Conservation (phyloP, 768 basidiomycete genomes). For the Mycena galopus region DNA sequence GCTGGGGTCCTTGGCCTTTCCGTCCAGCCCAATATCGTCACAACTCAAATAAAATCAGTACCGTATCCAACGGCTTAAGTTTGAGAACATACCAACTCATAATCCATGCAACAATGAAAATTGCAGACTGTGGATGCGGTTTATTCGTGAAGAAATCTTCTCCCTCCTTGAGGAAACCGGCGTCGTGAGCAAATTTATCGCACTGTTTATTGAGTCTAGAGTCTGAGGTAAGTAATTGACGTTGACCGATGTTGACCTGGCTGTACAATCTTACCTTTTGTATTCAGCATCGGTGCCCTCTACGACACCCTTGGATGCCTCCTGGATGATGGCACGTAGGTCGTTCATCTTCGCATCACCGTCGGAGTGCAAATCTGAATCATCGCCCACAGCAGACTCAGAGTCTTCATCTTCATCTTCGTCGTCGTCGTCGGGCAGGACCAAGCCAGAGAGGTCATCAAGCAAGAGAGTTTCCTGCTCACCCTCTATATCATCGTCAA, state of each 20-base stretch:
- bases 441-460: too few species aligned
- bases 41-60: constrained; percentile 37
- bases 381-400: constrained; percentile 7
- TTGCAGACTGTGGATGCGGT: constrained; percentile 35
- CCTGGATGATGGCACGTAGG: constrained; percentile 31
- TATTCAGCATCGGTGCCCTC: too few species aligned
- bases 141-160: constrained; percentile 35
- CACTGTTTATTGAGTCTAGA: constrained; percentile 40
- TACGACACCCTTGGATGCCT: too few species aligned
- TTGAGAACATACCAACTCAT: constrained; percentile 35
- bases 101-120: constrained; percentile 46
- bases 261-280: not conserved
- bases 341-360: constrained; percentile 15
- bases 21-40: constrained; percentile 44
- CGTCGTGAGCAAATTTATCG: not conserved
- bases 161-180: constrained; percentile 31
- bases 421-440: too few species aligned
- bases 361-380: not conserved
- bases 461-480: constrained; percentile 3
- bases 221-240: not conserved
- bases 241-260: too few species aligned
- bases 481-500: not conserved
- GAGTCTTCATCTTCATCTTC: not conserved
- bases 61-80: not conserved
- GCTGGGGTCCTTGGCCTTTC: constrained; percentile 32